Evolutionary conservation across 345 rosid genomes (phyloP).

Genomic region (Citrus inodora): DNA sequence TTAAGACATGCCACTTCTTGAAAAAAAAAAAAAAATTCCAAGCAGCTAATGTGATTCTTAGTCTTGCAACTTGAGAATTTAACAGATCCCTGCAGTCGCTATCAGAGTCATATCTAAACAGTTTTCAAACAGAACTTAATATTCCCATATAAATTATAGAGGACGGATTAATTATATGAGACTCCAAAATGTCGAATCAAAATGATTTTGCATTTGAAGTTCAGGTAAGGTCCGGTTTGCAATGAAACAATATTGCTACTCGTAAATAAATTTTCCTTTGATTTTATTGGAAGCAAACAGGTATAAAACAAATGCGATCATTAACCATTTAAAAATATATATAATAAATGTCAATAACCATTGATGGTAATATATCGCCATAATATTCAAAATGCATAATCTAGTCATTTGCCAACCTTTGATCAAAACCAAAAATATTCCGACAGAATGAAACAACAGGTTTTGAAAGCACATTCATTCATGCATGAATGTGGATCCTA

Average conservation of each 20-base stretch:
- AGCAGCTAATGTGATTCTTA: background rate
- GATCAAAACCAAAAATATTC: background rate
- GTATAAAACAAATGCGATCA: background rate
- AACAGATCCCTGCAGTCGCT: background rate
- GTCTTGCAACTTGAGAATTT: background rate
- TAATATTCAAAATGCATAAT: no score
- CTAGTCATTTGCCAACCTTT: background rate
- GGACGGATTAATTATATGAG: background rate
- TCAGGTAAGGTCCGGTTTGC: no score
- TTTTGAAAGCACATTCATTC: background rate
- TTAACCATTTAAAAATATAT: background rate
- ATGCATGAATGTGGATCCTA: background rate
- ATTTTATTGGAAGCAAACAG: background rate
- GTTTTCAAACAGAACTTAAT: background rate
- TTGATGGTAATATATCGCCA: background rate
- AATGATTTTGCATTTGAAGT: background rate
- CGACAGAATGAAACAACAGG: background rate
- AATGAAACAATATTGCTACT: background rate
- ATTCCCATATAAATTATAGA: background rate
- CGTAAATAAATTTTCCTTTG: background rate
- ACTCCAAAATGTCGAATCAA: background rate
- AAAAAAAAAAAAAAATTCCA: no score
- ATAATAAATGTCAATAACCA: background rate
- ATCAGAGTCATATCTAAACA: background rate
- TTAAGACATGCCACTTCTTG: background rate